phyloP scores from a whole-genome alignment of 129 eudicot genomes.

The Helichrysum umbraculigerum region DNA sequence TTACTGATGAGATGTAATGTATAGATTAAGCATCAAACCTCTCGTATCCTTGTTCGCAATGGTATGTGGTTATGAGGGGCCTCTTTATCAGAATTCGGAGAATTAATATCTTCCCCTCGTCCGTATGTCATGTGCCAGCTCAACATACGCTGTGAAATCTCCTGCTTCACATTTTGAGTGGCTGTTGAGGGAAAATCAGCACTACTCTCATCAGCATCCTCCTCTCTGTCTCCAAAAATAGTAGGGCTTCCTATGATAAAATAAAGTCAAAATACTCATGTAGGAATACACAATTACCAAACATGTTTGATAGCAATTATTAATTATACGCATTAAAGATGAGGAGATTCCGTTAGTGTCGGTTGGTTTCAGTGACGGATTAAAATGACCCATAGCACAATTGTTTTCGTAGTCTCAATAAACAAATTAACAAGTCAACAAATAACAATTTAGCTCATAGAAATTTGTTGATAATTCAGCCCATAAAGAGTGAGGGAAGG shows the following conservation, averaged over 20 bases:
- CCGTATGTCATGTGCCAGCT: conserved; percentile 88
- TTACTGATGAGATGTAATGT: background rate
- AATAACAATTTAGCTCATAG: no score
- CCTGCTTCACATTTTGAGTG: conserved; percentile 62
- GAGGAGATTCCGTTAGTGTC: background rate
- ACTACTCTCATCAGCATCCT: conserved; percentile 63
- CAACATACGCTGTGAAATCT: conserved; percentile 71
- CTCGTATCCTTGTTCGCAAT: conserved; percentile 64
- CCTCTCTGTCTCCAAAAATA: conserved; percentile 72
- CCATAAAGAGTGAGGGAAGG: no score
- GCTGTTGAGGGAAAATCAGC: conserved; percentile 41
- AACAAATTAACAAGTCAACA: no score
- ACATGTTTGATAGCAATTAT: background rate
- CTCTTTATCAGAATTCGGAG: conserved; percentile 87
- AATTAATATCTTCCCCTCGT: conserved; percentile 54
- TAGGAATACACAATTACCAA: background rate
- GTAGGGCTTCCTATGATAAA: conserved; percentile 67
- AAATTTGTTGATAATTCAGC: background rate
- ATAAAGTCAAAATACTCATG: background rate
- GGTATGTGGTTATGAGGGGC: conserved; percentile 82
- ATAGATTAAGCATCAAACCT: conserved; percentile 30
- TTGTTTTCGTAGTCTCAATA: no score
- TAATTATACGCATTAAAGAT: background rate
- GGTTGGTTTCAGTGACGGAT: no score
- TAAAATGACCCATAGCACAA: no score